These are phyloP conservation scores for Plantago coronopus DNA, from an alignment of 305 asterid species.

Conservation along the genomic window DNA sequence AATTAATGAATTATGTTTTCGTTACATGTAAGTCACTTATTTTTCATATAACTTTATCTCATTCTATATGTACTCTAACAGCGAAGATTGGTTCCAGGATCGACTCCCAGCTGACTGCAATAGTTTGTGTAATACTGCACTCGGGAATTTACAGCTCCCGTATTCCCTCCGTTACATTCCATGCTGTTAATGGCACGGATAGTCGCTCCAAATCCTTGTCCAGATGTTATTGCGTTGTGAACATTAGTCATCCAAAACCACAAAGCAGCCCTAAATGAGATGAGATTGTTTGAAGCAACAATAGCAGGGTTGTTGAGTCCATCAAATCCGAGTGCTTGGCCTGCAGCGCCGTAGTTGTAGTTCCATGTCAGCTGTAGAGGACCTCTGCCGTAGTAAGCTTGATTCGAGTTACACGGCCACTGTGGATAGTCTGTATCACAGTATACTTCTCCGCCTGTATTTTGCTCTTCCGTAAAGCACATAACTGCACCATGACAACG, in stretches of 20 bases:
- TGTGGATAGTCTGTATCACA: slow-evolving; percentile 33
- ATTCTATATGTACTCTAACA: slow-evolving; percentile 16
- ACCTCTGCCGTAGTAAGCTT: slow-evolving; percentile 36
- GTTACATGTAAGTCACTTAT: neutral
- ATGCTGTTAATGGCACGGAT: slow-evolving; percentile 41
- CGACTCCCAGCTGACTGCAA: slow-evolving; percentile 33
- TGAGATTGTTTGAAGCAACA: slow-evolving; percentile 28
- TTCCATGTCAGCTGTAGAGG: too few species aligned
- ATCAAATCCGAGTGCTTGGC: slow-evolving; percentile 37
- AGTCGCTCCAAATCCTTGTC: slow-evolving; percentile 35
- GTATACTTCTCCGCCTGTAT: neutral
- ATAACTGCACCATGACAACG: neutral
- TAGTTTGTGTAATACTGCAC: slow-evolving; percentile 30
- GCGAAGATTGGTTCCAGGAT: slow-evolving; percentile 30
- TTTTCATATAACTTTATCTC: slow-evolving; percentile 21
- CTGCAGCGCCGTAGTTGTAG: slow-evolving; percentile 44
- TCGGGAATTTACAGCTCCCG: slow-evolving; percentile 26
- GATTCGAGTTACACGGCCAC: slow-evolving; percentile 28
- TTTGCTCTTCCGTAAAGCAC: too few species aligned
- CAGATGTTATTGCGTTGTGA: slow-evolving; percentile 29
- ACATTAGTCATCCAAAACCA: slow-evolving; percentile 44
- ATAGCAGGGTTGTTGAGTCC: slow-evolving; percentile 35
- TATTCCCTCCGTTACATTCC: slow-evolving; percentile 35
- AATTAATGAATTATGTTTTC: too few species aligned
- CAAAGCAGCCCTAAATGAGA: slow-evolving; percentile 34